Base-by-base conservation (phyloP, 1,284 basidiomycete genomes). In the Marasmius tenuissimus region DNA sequence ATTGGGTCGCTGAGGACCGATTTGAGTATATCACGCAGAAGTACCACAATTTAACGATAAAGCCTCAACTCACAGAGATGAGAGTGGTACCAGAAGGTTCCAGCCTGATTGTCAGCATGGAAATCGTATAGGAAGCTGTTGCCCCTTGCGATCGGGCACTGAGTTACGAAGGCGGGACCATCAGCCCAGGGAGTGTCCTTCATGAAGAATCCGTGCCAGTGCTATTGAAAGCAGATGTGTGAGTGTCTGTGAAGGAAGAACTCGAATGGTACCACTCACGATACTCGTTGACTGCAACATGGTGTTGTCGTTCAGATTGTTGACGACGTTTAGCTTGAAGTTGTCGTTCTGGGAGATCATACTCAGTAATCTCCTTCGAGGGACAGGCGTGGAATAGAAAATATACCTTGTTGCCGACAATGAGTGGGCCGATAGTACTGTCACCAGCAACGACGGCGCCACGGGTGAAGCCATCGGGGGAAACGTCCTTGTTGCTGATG, bases 31-130 rank as follows among this genome's bases (percentile, higher is more conserved):
- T 27, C 12, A 16, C 12, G 10, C 14, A 39, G 34, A 12, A 18
- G 33, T 2, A 27, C 27, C 27, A 4, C 27, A 27, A 27, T n/a
- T n/a, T 27, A 27, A 27, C 27, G 14, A 7, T 10, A 16, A 27
- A 4, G 4, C 65, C 66, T 47, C 66, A 51, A 51, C 76, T 59
- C 61, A 71, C 69, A 75, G 57, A 72, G 76, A 65, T 79, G 78
- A 12, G 77, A 80, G 58, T 80, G 78, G 62, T 80, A 80, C 77
- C 76, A 79, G 60, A 73, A 79, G 9, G 78, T 83, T 48, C 79
- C 77, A 11, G 75, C 70, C 63, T 80, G 80, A 59, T 69, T 66
- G 5, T 63, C 65, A 6, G 71, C 72, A 12, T 54, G 57, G 65
- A 74, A 77, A 33, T 71, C 55, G 63, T 83, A 75, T 1, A 72